Evolutionary conservation across 176 grass and related monocot species (phyloP), one percentile per base, ranked within the genome.

Genomic region (Calamus simplicifolius): DNA sequence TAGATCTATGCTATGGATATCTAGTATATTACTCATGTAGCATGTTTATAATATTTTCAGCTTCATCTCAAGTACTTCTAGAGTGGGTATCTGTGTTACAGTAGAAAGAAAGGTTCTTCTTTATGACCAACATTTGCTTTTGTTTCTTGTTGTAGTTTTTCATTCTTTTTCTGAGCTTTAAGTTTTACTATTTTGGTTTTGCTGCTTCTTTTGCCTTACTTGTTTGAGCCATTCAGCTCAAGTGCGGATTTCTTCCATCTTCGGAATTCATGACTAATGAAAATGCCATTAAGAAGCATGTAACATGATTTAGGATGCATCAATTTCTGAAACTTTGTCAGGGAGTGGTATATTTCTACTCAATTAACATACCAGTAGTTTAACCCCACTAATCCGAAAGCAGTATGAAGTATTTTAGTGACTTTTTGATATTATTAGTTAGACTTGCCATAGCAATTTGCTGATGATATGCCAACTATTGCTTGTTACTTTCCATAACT

Each of bases 291-390:
- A 97, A 97, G 80, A 91, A 91, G 57, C 61, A 73, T 77, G 83
- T 88, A 66, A 91, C 87, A 58, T 58, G 84, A 51, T 97, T 82
- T 73, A 91, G 82, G 66, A 97, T 97, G 87, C 92, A 91, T 88
- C 84, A 97, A 51, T 79, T 79, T 67, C 65, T 88, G 15, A 91
- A 91, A 66, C 79, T 85, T 82, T 62, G 82, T 72, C 73, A 78
- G 31, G 81, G 55, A 5, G 71, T 91, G 87, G 92, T 91, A 70
- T 38, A 8, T 12, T 10, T 10, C 31, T 38, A 38, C 31, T 38
- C 31, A 38, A 38, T 38, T 38, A 38, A 38, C 6, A 38, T 38
- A 38, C 31, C 31, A 38, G 7, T 38, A 38, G 10, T 38, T 38
- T 38, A 38, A 38, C 10, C 10, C 6, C 7, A 2, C 10, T 12